These are phyloP conservation scores for Ophiosphaerella narmari DNA, from an alignment of 2,329 filamentous ascomycete genomes.

Conservation along the genomic window DNA sequence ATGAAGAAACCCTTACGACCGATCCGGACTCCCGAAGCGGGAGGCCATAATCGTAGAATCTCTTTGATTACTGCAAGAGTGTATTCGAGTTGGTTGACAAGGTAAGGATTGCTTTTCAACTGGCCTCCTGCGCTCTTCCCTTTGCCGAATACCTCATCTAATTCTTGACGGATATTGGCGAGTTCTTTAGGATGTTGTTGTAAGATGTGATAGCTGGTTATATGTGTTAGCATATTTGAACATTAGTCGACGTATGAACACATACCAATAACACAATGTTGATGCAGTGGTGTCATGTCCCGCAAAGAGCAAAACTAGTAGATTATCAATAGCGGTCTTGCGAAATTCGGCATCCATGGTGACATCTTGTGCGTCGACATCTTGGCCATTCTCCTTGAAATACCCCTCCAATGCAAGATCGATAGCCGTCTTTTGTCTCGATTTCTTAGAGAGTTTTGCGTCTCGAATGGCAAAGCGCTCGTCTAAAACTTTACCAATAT, in stretches of 20 bases:
- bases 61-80: constrained; percentile 44
- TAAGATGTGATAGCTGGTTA: constrained; percentile 26
- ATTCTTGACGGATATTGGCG: constrained; percentile 29
- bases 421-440: constrained; percentile 42
- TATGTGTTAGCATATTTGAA: not conserved
- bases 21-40: constrained; percentile 36
- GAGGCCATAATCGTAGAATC: constrained; percentile 37
- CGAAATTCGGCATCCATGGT: constrained; percentile 31
- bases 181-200: constrained; percentile 28
- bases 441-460: constrained; percentile 24
- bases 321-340: constrained; percentile 27
- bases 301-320: constrained; percentile 35
- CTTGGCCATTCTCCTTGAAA: constrained; percentile 39
- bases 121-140: constrained; percentile 12
- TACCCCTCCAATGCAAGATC: constrained; percentile 48
- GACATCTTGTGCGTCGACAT: constrained; percentile 12
- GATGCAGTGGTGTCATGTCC: constrained; percentile 43
- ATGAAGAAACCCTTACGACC: constrained; percentile 17
- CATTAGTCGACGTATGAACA: not conserved
- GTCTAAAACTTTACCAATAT: constrained; percentile 43
- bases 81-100: constrained; percentile 38
- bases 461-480: constrained; percentile 43
- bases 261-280: constrained; percentile 35
- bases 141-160: constrained; percentile 36
- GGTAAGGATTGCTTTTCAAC: constrained; percentile 24